Evolutionary conservation across 352 stramenopile species (phyloP), one percentile per base, ranked within the genome.

Genomic region (Globisporangium barbulae): DNA sequence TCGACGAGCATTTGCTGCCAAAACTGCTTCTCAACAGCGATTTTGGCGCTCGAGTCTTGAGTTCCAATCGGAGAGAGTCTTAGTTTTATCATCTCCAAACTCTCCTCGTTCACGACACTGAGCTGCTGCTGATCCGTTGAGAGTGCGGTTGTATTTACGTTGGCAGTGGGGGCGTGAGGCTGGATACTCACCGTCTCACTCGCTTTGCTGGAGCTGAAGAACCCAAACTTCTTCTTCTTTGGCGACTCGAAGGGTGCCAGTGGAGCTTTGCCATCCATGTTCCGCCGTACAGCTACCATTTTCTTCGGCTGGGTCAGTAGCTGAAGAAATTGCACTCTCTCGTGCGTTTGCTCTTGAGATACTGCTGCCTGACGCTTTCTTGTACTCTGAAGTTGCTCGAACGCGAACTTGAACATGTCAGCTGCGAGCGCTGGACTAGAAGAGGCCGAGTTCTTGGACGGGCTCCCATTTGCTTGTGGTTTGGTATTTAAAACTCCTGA

Each of bases 1-100:
- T 68, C 71, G 42, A 73, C 49, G 28, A 47, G 55, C 65, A 75
- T 64, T 4, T 68, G 65, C 52, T 75, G 49, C 72, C 74, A 79
- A 61, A 79, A 78, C n/a, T 62, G 62, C n/a, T 71, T 52, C 37
- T 55, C 61, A 8, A 28, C 42, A 10, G 45, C 17, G 17, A 33
- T 35, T 10, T 21, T 64, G 21, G 45, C 39, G 33, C 9, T 53
- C 53, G 48, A 8, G 12, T 48, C 19, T 42, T n/a, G 49, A 22
- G 9, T 6, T 9, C 10, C 19, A 22, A 3, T 3, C 19, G 35
- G n/a, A 12, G 10, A 10, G 5, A 19, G 37, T 39, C 56, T 25
- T 2, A 53, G 28, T 31, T 62, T 22, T 5, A 53, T 62, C 17
- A 45, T 19, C 12, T 41, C 28, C 17, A n/a, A 8, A n/a, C 12